Conservation (phyloP, 1,284 basidiomycete genomes). For the Moniliophthora roreri region DNA sequence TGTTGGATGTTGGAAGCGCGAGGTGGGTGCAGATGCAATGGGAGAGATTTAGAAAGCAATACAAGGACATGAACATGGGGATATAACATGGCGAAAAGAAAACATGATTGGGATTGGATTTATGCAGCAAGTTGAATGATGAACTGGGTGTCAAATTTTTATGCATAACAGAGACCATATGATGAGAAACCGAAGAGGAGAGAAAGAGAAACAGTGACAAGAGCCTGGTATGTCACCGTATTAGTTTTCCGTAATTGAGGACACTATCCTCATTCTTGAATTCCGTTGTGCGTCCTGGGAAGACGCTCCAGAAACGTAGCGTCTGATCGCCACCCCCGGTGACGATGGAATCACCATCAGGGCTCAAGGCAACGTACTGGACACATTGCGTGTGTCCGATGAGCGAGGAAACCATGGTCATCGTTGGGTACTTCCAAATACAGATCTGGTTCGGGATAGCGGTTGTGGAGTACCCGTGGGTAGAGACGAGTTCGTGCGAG, state of each 20-base stretch:
- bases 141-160: no score
- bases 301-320: slow-evolving; percentile 93
- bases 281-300: slow-evolving; percentile 62
- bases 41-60: no score
- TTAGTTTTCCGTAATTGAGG: slow-evolving; percentile 61
- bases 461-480: slow-evolving; percentile 94
- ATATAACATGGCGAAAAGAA: no score
- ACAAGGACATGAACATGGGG: no score
- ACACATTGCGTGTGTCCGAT: slow-evolving; percentile 94
- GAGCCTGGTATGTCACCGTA: slow-evolving; percentile 37
- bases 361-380: slow-evolving; percentile 94
- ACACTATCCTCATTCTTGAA: slow-evolving; percentile 38
- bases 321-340: slow-evolving; percentile 98
- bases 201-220: not conserved
- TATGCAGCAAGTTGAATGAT: no score
- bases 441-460: slow-evolving; percentile 96
- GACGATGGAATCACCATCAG: slow-evolving; percentile 95
- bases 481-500: slow-evolving; percentile 97
- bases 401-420: slow-evolving; percentile 90
- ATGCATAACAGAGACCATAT: no score
- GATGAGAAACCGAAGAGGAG: not conserved
- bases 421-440: slow-evolving; percentile 94
- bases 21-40: no score
- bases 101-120: no score
- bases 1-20: no score